phyloP scores from a whole-genome alignment of 257 asterid species.

The Solanum arcanum region DNA sequence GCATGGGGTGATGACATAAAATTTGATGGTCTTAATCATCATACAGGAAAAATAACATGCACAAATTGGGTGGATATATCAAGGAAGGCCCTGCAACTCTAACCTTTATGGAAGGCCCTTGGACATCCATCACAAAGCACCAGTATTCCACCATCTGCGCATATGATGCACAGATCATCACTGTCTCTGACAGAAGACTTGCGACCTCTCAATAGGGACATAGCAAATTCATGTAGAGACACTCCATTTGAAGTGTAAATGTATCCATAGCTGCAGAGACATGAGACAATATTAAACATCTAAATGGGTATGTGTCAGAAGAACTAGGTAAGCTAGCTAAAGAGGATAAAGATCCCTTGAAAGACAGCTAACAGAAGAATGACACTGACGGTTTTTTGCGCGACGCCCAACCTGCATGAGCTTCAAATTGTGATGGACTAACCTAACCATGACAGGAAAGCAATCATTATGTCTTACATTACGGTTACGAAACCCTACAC shows the following conservation, averaged over 20 bases:
- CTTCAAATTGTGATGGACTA: conserved; percentile 94
- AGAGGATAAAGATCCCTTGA: not conserved
- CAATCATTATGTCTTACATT: not conserved
- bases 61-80: not conserved
- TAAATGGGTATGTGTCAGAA: not conserved
- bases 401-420: conserved; percentile 99
- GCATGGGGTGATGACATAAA: not conserved
- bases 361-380: not conserved
- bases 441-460: conserved; percentile 47
- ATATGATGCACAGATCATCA: conserved; percentile 90
- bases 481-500: not conserved
- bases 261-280: not conserved
- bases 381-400: conserved; percentile 86
- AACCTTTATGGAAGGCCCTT: conserved; percentile 97
- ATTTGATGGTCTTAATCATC: not conserved
- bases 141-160: conserved; percentile 97
- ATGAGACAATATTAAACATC: not conserved
- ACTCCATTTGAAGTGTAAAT: conserved; percentile 92
- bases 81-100: conserved; percentile 3
- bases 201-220: conserved; percentile 75
- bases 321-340: not conserved
- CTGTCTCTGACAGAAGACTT: conserved; percentile 51
- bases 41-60: not conserved
- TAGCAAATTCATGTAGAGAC: conserved; percentile 85
- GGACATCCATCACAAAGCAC: conserved; percentile 99